Evolutionary conservation across 257 asterid species (phyloP).

Genomic region (Solanum phureja): DNA sequence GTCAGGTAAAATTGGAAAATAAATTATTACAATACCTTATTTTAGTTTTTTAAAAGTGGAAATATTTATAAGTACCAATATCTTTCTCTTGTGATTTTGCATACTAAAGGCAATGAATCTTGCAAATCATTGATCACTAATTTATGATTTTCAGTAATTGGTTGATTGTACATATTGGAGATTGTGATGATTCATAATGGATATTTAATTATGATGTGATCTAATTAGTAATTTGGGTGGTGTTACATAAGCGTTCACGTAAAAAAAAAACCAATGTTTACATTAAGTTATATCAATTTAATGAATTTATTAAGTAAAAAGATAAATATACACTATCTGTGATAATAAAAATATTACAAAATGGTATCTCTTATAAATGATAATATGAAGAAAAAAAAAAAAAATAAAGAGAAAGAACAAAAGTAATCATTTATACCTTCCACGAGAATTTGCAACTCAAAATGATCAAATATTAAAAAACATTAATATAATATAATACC

Average conservation of each 20-base stretch:
- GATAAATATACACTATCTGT: background rate
- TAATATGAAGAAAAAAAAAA: too few relatives aligned
- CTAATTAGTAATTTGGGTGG: background rate
- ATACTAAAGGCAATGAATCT: background rate
- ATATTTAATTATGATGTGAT: background rate
- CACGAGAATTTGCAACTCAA: background rate
- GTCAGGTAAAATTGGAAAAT: background rate
- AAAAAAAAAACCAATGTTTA: background rate
- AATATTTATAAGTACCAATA: background rate
- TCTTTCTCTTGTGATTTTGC: background rate
- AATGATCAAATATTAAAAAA: background rate
- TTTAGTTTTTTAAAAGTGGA: background rate
- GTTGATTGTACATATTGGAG: background rate
- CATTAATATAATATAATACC: background rate
- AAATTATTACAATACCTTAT: background rate
- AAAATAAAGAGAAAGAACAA: background rate
- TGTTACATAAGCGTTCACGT: background rate
- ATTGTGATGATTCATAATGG: background rate
- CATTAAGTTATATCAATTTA: background rate
- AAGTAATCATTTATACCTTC: background rate
- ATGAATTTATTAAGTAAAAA: too few relatives aligned
- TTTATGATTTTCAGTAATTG: background rate
- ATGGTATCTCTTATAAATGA: too few relatives aligned
- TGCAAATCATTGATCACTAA: background rate
- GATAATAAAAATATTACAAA: too few relatives aligned